A percentile compares a stretch with the other conserved stretches of the same genome.
Conservation (phyloP, 495 filamentous ascomycete species). For the Thermothielavioides terrestris region DNA sequence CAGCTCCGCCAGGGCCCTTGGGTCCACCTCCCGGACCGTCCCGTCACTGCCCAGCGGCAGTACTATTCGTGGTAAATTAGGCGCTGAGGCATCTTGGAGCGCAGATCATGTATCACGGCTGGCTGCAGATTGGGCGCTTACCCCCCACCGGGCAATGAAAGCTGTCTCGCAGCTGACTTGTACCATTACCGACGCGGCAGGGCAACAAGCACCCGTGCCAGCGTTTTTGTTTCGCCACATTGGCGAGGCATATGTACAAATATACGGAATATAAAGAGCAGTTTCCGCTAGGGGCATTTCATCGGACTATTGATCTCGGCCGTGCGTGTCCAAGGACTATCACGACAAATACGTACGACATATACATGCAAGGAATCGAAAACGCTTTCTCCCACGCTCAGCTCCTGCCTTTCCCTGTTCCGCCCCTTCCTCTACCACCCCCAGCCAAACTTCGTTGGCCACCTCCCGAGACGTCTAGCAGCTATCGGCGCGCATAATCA, state of each 20-base stretch:
- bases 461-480: background rate
- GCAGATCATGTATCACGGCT: background rate
- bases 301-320: no score
- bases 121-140: background rate
- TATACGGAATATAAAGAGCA: no score
- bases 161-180: background rate
- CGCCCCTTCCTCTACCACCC: no score
- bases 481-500: background rate
- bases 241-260: slow-evolving; percentile 10
- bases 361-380: no score
- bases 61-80: slow-evolving; percentile 74
- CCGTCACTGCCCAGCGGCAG: slow-evolving; percentile 68
- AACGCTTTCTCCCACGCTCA: no score
- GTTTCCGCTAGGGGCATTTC: no score
- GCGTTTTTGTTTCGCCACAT: background rate
- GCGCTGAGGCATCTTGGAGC: background rate
- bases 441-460: no score
- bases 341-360: no score
- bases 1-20: slow-evolving; percentile 63
- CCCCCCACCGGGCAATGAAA: background rate
- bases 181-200: slow-evolving; percentile 6
- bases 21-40: slow-evolving; percentile 74
- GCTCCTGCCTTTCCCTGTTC: no score
- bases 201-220: background rate
- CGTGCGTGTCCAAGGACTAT: no score